These are phyloP conservation scores for Agaricus blazei DNA, from an alignment of 768 basidiomycete genomes.

Conservation along the genomic window DNA sequence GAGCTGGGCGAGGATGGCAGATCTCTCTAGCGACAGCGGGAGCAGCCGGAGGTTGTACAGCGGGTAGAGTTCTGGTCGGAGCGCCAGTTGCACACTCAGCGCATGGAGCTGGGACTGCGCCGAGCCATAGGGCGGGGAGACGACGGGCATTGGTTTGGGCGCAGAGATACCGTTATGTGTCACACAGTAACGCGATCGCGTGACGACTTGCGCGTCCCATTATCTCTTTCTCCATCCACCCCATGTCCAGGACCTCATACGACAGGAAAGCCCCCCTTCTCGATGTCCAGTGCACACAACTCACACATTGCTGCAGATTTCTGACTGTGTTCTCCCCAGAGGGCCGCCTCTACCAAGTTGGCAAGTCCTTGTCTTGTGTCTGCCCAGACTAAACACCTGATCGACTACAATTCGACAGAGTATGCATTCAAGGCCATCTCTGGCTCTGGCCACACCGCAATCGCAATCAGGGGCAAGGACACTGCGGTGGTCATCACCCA, in stretches of 20 bases:
- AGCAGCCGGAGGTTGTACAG: conserved; percentile 70
- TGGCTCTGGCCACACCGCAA: conserved; percentile 90
- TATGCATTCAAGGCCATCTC: conserved; percentile 99
- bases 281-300: background rate
- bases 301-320: conserved; percentile 50
- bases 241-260: conserved; percentile 92
- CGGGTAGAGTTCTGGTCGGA: conserved; percentile 59
- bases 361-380: conserved; percentile 37
- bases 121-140: no score
- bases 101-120: conserved; percentile 43
- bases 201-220: conserved; percentile 50
- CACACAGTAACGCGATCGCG: conserved; percentile 26
- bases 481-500: conserved; percentile 96
- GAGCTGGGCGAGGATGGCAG: conserved; percentile 63
- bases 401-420: conserved; percentile 43
- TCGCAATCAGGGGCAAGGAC: conserved; percentile 91
- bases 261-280: conserved; percentile 53
- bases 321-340: conserved; percentile 97
- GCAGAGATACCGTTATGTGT: background rate
- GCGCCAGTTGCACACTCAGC: conserved; percentile 57
- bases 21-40: conserved; percentile 71
- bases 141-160: no score
- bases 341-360: conserved; percentile 98
- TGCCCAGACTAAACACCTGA: background rate
- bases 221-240: conserved; percentile 21